Evolutionary conservation across 345 rosid genomes (phyloP), one percentile per base, ranked within the genome.

Genomic region (Gynandropsis gynandra): DNA sequence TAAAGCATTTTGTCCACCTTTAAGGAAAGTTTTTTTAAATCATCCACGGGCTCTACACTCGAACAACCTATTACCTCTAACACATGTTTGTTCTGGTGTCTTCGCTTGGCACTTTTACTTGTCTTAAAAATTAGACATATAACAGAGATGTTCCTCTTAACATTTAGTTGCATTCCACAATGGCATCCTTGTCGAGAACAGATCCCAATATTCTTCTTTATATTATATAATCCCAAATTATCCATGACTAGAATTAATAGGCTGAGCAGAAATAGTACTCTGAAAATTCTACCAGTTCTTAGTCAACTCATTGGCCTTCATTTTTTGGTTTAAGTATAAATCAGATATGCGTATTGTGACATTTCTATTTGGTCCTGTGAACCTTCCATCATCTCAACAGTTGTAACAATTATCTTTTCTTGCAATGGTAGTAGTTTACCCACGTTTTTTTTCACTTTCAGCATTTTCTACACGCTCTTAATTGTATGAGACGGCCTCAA

Each of bases 391-490:
- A n/a, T 33, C 17, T 11, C 8, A 31, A 42, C 37, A 44, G 42
- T 38, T 57, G 37, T 40, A 32, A 24, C 29, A 24, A 24, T 24
- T 24, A 24, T 33, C 14, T 24, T 52, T 18, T 47, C 53, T 31
- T 34, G 50, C 56, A 41, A 43, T 62, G 47, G 42, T 51, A 15
- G 59, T 48, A 50, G 42, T 48, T 43, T 69, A 18, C 47, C 65
- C 41, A 3, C 44, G n/a, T 32, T 62, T 54, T 67, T 54, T 17
- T 51, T 47, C 61, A 15, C 55, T 68, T 75, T 68, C 94, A 93
- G 99, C 94, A 85, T 67, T 85, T 83, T 76, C 85, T 76, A 66
- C 97, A 87, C 62, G 70, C 83, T 72, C 82, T 93, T 59, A 65
- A 71, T 36, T 78, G 79, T 63, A 79, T 93, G 89, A 83, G 71